A percentile compares a stretch with the other conserved stretches of the same genome.
These are phyloP conservation scores for Aleurites moluccanus DNA, from an alignment of 441 rosid species.

Conservation along the genomic window DNA sequence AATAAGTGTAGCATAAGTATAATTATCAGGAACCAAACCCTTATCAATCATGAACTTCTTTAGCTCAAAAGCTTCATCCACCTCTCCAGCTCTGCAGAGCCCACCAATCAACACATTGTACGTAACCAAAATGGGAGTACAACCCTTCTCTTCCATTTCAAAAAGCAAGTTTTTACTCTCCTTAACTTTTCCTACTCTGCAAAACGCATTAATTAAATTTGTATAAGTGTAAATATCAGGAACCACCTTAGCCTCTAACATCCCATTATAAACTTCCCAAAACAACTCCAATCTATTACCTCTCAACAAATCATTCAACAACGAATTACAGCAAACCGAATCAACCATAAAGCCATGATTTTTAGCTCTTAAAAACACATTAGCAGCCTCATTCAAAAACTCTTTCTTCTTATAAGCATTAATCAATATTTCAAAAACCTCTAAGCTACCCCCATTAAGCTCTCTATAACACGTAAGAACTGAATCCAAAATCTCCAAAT, in stretches of 20 bases:
- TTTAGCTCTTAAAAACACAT: constrained; percentile 39
- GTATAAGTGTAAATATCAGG: constrained; percentile 55
- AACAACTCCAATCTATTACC: constrained; percentile 49
- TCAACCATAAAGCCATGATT: constrained; percentile 40
- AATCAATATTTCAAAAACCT: constrained; percentile 52
- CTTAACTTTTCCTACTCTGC: constrained; percentile 49
- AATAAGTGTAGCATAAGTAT: constrained; percentile 48
- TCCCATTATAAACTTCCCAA: constrained; percentile 56
- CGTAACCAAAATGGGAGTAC: constrained; percentile 43
- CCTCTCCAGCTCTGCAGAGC: constrained; percentile 52
- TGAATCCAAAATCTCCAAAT: constrained; percentile 48
- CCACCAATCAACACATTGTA: constrained; percentile 58
- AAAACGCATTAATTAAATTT: constrained; percentile 60
- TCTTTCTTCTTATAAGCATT: constrained; percentile 53
- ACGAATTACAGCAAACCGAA: constrained; percentile 50
- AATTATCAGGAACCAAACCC: constrained; percentile 45
- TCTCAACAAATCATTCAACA: constrained; percentile 64
- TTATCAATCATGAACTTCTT: constrained; percentile 48
- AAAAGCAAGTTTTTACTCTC: constrained; percentile 43
- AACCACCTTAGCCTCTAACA: constrained; percentile 47
- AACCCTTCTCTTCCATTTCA: constrained; percentile 55
- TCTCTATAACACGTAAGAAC: constrained; percentile 41
- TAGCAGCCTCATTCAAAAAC: constrained; percentile 50
- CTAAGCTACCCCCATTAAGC: constrained; percentile 26
- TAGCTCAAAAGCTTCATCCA: constrained; percentile 53